Conservation (phyloP, 1,284 basidiomycete species). For the Ceratobasidium sp. region DNA sequence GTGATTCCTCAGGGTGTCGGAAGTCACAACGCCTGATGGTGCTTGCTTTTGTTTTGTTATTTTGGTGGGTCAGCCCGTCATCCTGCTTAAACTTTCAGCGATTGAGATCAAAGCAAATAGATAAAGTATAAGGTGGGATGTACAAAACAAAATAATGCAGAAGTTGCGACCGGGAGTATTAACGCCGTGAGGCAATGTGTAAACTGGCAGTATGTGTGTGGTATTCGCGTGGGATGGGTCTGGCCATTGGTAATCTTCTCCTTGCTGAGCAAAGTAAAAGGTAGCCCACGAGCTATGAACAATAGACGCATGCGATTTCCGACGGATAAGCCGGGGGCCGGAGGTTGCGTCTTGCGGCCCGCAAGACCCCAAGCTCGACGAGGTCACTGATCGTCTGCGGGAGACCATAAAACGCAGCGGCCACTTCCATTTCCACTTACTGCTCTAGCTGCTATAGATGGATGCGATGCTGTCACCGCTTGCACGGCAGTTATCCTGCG, state of each 20-base stretch:
- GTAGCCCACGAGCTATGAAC: not conserved
- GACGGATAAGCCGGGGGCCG: not conserved
- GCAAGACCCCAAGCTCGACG: not conserved
- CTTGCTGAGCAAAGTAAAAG: not conserved
- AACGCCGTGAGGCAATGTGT: no score
- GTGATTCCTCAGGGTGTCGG: constrained; percentile 26
- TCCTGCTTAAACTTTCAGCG: not conserved
- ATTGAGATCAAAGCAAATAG: not conserved
- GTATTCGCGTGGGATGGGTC: not conserved
- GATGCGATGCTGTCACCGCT: constrained; percentile 87
- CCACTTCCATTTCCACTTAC: constrained; percentile 81
- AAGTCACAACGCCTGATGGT: constrained; percentile 27
- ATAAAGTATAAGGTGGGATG: not conserved
- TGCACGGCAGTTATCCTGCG: constrained; percentile 78
- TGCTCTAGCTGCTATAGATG: constrained; percentile 72
- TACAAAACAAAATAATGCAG: not conserved
- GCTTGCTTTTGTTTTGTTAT: constrained; percentile 23
- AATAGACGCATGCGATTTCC: not conserved
- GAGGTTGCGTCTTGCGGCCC: constrained; percentile 3
- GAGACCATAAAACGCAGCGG: constrained; percentile 81
- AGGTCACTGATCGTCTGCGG: constrained; percentile 49
- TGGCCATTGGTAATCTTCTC: not conserved
- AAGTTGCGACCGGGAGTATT: not conserved
- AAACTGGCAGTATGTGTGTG: not conserved
- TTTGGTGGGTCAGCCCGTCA: constrained; percentile 7